Evolutionary conservation across 768 basidiomycete species (phyloP).

Genomic region (Tricholoma matsutake): DNA sequence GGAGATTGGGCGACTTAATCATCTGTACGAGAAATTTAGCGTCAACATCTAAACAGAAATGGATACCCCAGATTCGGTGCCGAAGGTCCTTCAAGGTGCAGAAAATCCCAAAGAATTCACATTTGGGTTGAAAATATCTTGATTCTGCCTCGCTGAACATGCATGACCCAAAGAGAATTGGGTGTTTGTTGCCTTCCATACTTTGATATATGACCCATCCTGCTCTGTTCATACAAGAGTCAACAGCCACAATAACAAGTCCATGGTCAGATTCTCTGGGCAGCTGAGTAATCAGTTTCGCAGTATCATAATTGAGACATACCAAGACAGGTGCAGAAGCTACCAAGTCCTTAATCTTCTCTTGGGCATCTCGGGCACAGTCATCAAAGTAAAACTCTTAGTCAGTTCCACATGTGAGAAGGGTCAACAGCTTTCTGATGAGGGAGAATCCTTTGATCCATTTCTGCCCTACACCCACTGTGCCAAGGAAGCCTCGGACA

Average conservation of each 20-base stretch:
- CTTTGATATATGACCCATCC: slow-evolving; percentile 34
- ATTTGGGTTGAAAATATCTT: slow-evolving; percentile 34
- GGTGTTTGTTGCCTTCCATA: too few species aligned
- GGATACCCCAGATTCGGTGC: slow-evolving; percentile 28
- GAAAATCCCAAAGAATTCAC: slow-evolving; percentile 36
- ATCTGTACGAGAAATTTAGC: slow-evolving; percentile 34
- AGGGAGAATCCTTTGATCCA: slow-evolving; percentile 25
- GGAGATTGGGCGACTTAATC: slow-evolving; percentile 34
- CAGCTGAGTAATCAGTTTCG: background rate
- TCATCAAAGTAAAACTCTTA: slow-evolving; percentile 25
- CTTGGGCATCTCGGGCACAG: slow-evolving; percentile 20
- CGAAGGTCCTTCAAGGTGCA: slow-evolving; percentile 27
- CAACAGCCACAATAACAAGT: slow-evolving; percentile 31
- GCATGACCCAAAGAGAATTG: background rate
- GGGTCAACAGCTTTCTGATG: slow-evolving; percentile 23
- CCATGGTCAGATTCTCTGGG: slow-evolving; percentile 16
- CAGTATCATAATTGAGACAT: slow-evolving; percentile 28
- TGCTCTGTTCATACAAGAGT: slow-evolving; percentile 29
- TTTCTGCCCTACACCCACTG: slow-evolving; percentile 14
- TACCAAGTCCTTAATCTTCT: slow-evolving; percentile 21
- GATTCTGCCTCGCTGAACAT: slow-evolving; percentile 28
- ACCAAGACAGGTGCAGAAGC: slow-evolving; percentile 25
- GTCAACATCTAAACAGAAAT: slow-evolving; percentile 32
- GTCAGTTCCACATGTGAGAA: slow-evolving; percentile 6
- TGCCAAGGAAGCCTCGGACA: slow-evolving; percentile 25